Percentiles rank a stretch among this genome's conserved stretches.
phyloP scores from a whole-genome alignment of 345 rosid species.

The Citrus medica region DNA sequence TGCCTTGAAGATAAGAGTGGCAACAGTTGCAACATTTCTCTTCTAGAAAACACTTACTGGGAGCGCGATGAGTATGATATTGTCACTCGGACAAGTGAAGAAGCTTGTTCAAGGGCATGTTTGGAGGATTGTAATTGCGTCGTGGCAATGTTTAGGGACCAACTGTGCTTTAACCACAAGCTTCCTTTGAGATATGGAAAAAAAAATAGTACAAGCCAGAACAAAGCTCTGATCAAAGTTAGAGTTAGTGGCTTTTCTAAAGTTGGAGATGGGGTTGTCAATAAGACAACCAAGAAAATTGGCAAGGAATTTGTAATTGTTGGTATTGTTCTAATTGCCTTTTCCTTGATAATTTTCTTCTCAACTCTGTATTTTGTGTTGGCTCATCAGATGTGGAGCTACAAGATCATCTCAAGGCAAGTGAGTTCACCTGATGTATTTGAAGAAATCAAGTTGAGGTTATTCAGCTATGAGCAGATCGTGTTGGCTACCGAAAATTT shows the following conservation, averaged over 20 bases:
- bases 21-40: neutral
- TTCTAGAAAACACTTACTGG: neutral
- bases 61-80: neutral
- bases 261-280: neutral
- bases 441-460: conserved; percentile 2
- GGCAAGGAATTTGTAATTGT: neutral
- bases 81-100: neutral
- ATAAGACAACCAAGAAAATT: neutral
- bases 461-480: conserved; percentile 8
- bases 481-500: conserved; percentile 7
- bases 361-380: neutral
- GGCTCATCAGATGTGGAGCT: neutral
- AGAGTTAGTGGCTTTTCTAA: neutral
- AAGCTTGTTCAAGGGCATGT: neutral
- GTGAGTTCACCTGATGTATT: neutral
- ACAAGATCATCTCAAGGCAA: neutral
- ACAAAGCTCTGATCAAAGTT: neutral
- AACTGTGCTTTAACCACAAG: neutral
- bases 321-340: conserved; percentile 3
- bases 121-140: neutral
- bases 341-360: neutral
- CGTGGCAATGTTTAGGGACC: neutral
- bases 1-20: neutral
- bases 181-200: conserved; percentile 3
- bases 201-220: neutral